These are phyloP conservation scores for Fusarium falciforme DNA, from an alignment of 2,329 filamentous ascomycete species.

Conservation along the genomic window DNA sequence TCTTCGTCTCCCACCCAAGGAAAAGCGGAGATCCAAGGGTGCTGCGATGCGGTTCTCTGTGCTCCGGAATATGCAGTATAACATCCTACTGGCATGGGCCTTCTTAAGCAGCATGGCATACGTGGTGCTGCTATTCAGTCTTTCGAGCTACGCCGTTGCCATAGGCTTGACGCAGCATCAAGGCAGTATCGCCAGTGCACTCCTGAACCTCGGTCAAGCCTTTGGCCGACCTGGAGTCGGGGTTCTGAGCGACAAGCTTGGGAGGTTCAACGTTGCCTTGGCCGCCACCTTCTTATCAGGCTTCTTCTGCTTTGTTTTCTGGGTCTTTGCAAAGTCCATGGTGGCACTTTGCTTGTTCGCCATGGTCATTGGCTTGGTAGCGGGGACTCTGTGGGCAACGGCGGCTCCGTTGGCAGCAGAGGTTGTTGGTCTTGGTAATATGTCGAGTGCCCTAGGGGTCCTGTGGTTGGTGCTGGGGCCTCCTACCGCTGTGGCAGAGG, in stretches of 20 bases:
- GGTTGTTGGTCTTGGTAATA: conserved; percentile 2
- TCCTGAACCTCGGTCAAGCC: conserved; percentile 72
- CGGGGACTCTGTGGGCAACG: conserved; percentile 38
- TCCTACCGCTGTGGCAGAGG: conserved; percentile 13
- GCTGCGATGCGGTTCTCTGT: neutral
- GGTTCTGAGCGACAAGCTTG: conserved; percentile 69
- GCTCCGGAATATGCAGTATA: neutral
- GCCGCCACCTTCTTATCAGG: conserved; percentile 54
- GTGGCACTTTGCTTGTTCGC: conserved; percentile 70
- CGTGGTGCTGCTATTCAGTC: neutral
- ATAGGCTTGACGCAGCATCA: conserved; percentile 66
- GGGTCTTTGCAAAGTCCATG: conserved; percentile 69
- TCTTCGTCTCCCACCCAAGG: neutral
- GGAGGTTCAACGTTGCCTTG: conserved; percentile 71
- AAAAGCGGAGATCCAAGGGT: neutral
- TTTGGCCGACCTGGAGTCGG: conserved; percentile 70
- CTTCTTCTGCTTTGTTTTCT: conserved; percentile 69
- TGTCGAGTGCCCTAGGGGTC: conserved; percentile 3
- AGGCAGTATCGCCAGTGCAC: conserved; percentile 67
- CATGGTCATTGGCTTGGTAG: conserved; percentile 66
- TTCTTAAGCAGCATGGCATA: neutral
- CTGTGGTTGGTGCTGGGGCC: conserved; percentile 7
- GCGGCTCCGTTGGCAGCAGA: conserved; percentile 11
- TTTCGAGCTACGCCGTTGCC: neutral
- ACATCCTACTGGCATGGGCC: neutral